Base-by-base conservation (phyloP, 169 alveolate genomes). In the Plasmodium chabaudi region DNA sequence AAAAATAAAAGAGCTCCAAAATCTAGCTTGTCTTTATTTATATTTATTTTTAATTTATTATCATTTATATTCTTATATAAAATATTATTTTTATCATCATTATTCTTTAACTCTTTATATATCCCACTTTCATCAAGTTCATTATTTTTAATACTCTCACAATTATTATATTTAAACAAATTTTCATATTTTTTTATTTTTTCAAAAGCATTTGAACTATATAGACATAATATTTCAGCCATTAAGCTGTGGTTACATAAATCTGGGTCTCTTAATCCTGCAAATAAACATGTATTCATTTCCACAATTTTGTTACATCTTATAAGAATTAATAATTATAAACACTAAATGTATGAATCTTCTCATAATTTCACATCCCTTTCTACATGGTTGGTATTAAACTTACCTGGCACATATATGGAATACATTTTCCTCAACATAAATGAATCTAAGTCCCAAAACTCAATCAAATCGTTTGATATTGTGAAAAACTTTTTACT, bases 381-480 rank as follows among this genome's bases (percentile, higher is more conserved):
- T 21, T 42, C 2, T 12, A 23, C 9, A 17, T 13, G 25, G 42
- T 42, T 4, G 0, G 4, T 0, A 0, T 34, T 12, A 70, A 56
- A 17, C 25, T 12, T 12, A 79, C 89, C 89, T 65, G 89, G 89
- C 17, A 79, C 89, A 55, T 79, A 49, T 15, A 79, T 79, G 17
- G 89, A 19, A 68, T 79, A 79, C 89, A 79, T 79, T 49, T 79
- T 79, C 63, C 70, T 47, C 27, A 79, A 46, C 72, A 79, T 70
- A 51, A 17, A 71, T n/a, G 94, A 70, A 15, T 89, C 89, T 25
- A 93, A 92, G 17, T 93, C 94, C 96, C 96, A 93, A 77, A 93
- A 93, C 39, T 93, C 96, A 1, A 93, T 93, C 89, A 77, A 84
- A 42, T 65, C 72, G 17, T 46, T 64, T 65, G 96, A 93, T 64